Conservation (phyloP, 1,139 yeast species). For the Saccharomyces hybrid region DNA sequence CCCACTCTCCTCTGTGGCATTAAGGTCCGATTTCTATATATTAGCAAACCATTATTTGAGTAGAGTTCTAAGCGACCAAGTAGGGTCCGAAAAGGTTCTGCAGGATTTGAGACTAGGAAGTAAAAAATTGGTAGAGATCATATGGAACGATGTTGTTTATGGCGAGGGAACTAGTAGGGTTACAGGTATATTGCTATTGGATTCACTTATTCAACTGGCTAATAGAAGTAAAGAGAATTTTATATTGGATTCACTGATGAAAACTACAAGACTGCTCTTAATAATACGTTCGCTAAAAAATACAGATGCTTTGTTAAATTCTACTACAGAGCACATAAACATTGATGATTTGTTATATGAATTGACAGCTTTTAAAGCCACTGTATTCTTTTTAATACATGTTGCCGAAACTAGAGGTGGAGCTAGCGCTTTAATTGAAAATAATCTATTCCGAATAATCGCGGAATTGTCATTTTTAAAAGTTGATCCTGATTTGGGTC, state of each 20-base stretch:
- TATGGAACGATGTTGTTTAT: slow-evolving; percentile 70
- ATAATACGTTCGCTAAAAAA: slow-evolving; percentile 61
- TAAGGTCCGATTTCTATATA: slow-evolving; percentile 75
- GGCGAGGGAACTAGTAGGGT: slow-evolving; percentile 75
- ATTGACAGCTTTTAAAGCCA: slow-evolving; percentile 67
- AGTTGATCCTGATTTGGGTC: slow-evolving; percentile 76
- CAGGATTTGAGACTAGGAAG: slow-evolving; percentile 53
- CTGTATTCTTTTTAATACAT: slow-evolving; percentile 60
- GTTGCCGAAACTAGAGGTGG: slow-evolving; percentile 73
- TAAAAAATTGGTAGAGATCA: slow-evolving; percentile 52
- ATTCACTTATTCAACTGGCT: slow-evolving; percentile 57
- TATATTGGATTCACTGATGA: slow-evolving; percentile 53
- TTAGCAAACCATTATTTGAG: slow-evolving; percentile 60
- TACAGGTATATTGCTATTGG: slow-evolving; percentile 72
- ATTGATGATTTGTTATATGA: slow-evolving; percentile 57
- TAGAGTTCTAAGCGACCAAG: slow-evolving; percentile 40
- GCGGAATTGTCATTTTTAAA: slow-evolving; percentile 50
- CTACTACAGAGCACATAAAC: slow-evolving; percentile 35
- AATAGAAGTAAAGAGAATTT: slow-evolving; percentile 45
- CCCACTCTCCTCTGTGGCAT: slow-evolving; percentile 55
- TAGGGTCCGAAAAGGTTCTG: slow-evolving; percentile 41
- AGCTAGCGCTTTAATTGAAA: slow-evolving; percentile 66
- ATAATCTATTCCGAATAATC: slow-evolving; percentile 61
- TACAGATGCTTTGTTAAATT: slow-evolving; percentile 53
- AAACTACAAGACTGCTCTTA: slow-evolving; percentile 57